Percentiles rank a stretch among this genome's conserved stretches.
These are phyloP conservation scores for Termitomyces sp. DNA, from an alignment of 768 basidiomycete species.

Conservation along the genomic window DNA sequence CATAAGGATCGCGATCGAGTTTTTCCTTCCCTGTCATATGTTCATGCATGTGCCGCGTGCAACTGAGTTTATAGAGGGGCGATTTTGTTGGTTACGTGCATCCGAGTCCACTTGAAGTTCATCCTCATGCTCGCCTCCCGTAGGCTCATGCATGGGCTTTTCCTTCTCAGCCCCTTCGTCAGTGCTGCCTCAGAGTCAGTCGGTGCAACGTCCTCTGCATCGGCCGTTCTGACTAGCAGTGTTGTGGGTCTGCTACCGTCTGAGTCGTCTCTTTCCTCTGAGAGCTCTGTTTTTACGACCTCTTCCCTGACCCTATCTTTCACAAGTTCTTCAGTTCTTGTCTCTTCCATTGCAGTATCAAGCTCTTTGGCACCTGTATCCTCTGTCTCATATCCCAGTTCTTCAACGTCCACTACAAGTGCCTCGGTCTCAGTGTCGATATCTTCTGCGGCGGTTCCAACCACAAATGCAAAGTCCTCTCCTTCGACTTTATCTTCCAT, in stretches of 20 bases:
- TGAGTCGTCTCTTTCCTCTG: neutral
- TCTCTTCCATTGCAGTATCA: neutral
- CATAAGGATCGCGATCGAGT: neutral
- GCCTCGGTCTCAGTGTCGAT: neutral
- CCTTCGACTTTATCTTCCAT: conserved; percentile 6
- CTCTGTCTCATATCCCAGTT: conserved; percentile 1
- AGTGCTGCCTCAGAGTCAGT: conserved; percentile 4
- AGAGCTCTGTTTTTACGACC: neutral
- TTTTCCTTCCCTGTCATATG: neutral
- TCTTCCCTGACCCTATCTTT: neutral
- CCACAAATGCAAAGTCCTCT: neutral
- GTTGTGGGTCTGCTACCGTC: conserved; percentile 1
- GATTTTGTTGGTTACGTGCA: neutral
- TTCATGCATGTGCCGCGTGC: neutral
- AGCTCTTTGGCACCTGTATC: neutral
- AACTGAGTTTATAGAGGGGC: neutral
- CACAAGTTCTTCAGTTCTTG: neutral
- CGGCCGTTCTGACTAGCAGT: neutral
- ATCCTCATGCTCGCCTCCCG: conserved; percentile 9
- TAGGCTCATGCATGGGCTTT: conserved; percentile 7
- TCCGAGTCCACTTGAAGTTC: neutral
- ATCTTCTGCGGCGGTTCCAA: neutral
- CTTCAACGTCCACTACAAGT: neutral
- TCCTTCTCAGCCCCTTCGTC: conserved; percentile 11
- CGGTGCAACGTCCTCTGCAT: neutral